Evolutionary conservation across 176 grass and related monocot genomes (phyloP).

Genomic region (Dactylis glomerata): DNA sequence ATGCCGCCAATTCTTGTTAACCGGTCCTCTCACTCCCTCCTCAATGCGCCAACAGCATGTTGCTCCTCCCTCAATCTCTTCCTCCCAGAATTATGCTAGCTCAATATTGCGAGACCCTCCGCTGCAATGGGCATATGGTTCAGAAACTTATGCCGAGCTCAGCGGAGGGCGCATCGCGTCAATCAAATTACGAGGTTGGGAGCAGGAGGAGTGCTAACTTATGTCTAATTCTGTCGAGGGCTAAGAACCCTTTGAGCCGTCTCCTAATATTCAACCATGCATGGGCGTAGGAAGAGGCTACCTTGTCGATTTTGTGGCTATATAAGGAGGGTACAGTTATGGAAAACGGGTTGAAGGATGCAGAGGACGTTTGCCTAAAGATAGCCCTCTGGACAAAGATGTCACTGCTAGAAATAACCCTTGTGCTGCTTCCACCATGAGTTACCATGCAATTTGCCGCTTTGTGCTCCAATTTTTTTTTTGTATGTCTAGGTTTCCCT

Average conservation of each 20-base stretch:
- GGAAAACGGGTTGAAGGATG: constrained; percentile 38
- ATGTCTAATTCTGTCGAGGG: constrained; percentile 32
- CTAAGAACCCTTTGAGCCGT: constrained; percentile 21
- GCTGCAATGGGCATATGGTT: background rate
- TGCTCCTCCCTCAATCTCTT: constrained; percentile 17
- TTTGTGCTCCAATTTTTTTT: background rate
- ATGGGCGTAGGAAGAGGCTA: constrained; percentile 24
- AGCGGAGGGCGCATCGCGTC: constrained; percentile 24
- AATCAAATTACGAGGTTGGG: constrained; percentile 24
- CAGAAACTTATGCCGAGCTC: constrained; percentile 21
- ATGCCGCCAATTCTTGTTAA: constrained; percentile 19
- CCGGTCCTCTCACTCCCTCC: background rate
- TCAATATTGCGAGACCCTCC: constrained; percentile 21
- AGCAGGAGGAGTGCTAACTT: constrained; percentile 26
- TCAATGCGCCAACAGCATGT: constrained; percentile 18
- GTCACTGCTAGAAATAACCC: constrained; percentile 23
- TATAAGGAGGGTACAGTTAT: constrained; percentile 36
- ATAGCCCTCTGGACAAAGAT: constrained; percentile 26
- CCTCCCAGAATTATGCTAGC: constrained; percentile 19
- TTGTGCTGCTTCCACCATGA: background rate
- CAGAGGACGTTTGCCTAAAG: constrained; percentile 30
- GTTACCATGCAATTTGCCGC: background rate
- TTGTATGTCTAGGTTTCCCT: background rate
- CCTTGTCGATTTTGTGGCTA: constrained; percentile 29
- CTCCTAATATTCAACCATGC: constrained; percentile 32